A percentile compares a stretch with the other conserved stretches of the same genome.
These are phyloP conservation scores for Xylariaceae sp. DNA, from an alignment of 2,329 filamentous ascomycete species.

Conservation along the genomic window DNA sequence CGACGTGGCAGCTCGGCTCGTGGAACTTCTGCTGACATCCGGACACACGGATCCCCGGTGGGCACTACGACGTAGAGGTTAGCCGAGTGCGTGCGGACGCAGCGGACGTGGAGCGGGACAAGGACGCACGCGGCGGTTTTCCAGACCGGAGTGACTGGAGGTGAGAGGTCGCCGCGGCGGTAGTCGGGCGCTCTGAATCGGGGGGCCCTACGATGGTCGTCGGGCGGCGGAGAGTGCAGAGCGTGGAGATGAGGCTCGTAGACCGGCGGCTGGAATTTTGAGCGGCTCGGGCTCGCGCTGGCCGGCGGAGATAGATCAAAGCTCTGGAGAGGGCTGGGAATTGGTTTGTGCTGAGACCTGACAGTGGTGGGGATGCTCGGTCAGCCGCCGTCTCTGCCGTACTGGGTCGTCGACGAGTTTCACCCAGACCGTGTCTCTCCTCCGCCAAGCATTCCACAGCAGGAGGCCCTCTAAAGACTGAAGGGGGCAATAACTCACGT, in stretches of 20 bases:
- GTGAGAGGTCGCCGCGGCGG: conserved; percentile 13
- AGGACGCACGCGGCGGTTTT: conserved; percentile 1
- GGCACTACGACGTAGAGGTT: no score
- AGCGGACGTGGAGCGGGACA: background rate
- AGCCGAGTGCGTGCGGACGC: no score
- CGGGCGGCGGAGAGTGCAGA: conserved; percentile 1
- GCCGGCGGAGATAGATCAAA: conserved; percentile 35
- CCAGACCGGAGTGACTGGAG: conserved; percentile 15
- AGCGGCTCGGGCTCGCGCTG: conserved; percentile 33
- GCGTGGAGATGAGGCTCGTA: conserved; percentile 15
- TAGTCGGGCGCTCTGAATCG: conserved; percentile 6
- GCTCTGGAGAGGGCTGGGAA: conserved; percentile 42
- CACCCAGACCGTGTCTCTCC: no score
- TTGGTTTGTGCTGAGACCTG: conserved; percentile 41
- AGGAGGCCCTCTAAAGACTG: no score
- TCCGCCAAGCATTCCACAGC: conserved; percentile 13
- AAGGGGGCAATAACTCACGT: no score
- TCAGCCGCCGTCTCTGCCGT: conserved; percentile 21
- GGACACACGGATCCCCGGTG: no score
- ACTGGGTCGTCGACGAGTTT: no score
- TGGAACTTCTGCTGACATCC: no score
- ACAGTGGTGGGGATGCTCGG: conserved; percentile 19
- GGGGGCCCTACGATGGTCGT: conserved; percentile 5
- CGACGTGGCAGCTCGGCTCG: conserved; percentile 31
- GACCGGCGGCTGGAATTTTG: conserved; percentile 25